Base-by-base conservation (phyloP, 164 flowering plant species). In the Tetracentron sinense region DNA sequence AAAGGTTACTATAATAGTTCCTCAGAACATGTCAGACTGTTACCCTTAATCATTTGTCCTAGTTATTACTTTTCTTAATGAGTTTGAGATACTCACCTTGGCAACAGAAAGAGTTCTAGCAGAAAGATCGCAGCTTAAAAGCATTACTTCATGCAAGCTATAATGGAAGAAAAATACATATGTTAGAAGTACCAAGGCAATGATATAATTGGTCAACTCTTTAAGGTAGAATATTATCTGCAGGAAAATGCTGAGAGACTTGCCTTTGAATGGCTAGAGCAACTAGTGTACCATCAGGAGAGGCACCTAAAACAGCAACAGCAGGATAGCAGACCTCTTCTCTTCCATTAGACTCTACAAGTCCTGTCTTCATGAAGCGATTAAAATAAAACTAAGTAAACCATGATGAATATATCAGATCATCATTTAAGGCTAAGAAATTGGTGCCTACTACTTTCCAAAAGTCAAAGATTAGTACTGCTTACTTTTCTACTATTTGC, bases 251-350 rank as follows among this genome's bases (percentile, higher is more conserved):
- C n/a, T n/a, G 5, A 64, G 61, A 46, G 5, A 74, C 75, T 74
- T 80, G 63, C 96, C 95, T 76, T 65, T 94, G 97, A 62, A 86
- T 67, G 52, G 87, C 96, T 20, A 81, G 96, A 22, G 91, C 92
- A 67, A 87, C 77, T 49, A 85, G 61, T 11, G 87, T 75, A 65
- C 88, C 79, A 81, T 80, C 75, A 42, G 79, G 67, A 58, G 75
- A 73, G 22, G 93, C 74, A 72, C 90, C 82, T 11, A 94, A 56
- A 80, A 81, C 89, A 42, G 91, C 86, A 17, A 90, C 80, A 10
- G 90, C 85, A 48, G 71, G 74, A 78, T 19, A 61, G 23, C 46
- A 33, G 10, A 60, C 72, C 21, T 75, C 85, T 68, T 77, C 87
- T 51, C 47, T 71, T 56, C 67, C 83, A 67, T 74, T 71, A 58